Conservation (phyloP, 257 asterid species). For the Solanum virginianum region DNA sequence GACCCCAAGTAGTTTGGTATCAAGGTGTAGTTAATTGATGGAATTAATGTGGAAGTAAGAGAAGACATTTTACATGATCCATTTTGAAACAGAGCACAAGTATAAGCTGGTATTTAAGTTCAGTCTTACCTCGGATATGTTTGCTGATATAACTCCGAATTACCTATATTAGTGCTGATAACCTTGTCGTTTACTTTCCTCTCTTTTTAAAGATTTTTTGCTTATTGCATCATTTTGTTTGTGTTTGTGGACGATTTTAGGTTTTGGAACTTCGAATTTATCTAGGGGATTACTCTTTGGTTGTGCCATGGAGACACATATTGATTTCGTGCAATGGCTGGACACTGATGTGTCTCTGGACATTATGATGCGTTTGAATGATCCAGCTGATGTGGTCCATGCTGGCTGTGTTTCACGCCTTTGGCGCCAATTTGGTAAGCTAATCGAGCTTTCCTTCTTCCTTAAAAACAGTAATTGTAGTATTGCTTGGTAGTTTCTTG, state of each 20-base stretch:
- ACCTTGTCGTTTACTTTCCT: not conserved
- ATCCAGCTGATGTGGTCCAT: slow-evolving; percentile 58
- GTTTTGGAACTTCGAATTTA: not conserved
- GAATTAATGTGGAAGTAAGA: not conserved
- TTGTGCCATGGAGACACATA: slow-evolving; percentile 12
- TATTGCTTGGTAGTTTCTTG: not conserved
- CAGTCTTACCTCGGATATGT: not conserved
- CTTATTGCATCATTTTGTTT: not conserved
- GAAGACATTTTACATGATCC: not conserved
- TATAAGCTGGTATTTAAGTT: not conserved
- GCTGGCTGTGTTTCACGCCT: slow-evolving; percentile 40
- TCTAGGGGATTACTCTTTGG: not conserved
- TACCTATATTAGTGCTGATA: not conserved
- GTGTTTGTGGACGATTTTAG: not conserved
- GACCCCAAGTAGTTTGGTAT: not conserved
- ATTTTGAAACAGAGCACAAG: not conserved
- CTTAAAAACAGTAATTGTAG: not conserved
- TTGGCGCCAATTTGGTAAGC: slow-evolving; percentile 72
- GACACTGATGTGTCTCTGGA: slow-evolving; percentile 30
- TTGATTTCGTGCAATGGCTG: slow-evolving; percentile 41
- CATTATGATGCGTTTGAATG: slow-evolving; percentile 45
- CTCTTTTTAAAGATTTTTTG: not conserved
- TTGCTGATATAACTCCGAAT: not conserved
- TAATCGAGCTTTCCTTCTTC: not conserved
- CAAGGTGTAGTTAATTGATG: not conserved